Percentiles rank a stretch among this genome's conserved stretches.
Evolutionary conservation across 129 eudicot species (phyloP).

Genomic region (Flaveria sonorensis): DNA sequence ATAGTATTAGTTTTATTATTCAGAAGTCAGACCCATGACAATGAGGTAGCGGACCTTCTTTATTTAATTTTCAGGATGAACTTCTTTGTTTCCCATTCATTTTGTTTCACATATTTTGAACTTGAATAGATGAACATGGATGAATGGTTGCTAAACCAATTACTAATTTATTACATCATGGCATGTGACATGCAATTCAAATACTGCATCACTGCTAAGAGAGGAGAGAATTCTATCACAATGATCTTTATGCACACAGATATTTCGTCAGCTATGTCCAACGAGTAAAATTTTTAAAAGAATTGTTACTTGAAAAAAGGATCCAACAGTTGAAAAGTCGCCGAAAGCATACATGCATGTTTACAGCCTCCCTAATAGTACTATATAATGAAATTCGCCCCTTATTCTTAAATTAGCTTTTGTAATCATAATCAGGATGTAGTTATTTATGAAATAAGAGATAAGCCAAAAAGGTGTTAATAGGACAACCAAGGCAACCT

Average conservation of each 20-base stretch:
- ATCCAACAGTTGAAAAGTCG: no score
- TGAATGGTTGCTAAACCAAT: background rate
- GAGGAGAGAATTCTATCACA: background rate
- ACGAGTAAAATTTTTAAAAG: background rate
- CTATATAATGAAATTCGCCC: background rate
- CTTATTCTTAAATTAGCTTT: background rate
- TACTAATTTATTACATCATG: background rate
- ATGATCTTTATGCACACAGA: background rate
- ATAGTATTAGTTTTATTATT: background rate
- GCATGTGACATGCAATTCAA: slow-evolving; percentile 13
- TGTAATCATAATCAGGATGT: background rate
- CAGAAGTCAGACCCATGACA: background rate
- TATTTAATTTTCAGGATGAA: background rate
- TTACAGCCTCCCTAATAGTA: no score
- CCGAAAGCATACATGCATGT: no score
- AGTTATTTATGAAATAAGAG: background rate
- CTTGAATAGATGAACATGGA: background rate
- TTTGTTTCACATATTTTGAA: background rate
- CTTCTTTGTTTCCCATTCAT: background rate
- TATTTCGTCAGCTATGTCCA: background rate
- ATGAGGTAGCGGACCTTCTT: background rate
- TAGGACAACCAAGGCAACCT: background rate
- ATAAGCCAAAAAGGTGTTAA: background rate
- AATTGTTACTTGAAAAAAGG: background rate
- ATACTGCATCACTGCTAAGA: background rate